Percentiles rank a stretch among this genome's conserved stretches.
Conservation (phyloP, 306 rosid genomes). For the Begonia peltatifolia region DNA sequence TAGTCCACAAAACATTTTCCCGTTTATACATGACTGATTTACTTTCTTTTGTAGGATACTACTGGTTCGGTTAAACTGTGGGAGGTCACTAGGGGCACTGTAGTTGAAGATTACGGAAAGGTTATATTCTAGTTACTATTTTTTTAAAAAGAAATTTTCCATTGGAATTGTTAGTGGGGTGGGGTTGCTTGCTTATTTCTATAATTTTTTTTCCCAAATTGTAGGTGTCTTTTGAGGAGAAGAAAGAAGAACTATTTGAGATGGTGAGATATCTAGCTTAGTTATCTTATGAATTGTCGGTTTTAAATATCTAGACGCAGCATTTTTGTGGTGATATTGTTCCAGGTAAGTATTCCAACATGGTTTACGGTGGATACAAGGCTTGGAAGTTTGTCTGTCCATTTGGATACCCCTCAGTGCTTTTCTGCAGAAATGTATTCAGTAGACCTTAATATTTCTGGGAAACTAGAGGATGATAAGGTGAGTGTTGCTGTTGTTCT, state of each 20-base stretch:
- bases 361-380: constrained; percentile 98
- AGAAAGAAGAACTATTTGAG: constrained; percentile 89
- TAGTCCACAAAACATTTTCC: too few relatives aligned
- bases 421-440: constrained; percentile 99
- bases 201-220: neutral
- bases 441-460: constrained; percentile 68
- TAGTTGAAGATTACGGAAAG: constrained; percentile 89
- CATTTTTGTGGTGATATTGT: constrained; percentile 5
- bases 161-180: neutral
- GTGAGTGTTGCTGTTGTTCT: constrained; percentile 22
- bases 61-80: constrained; percentile 91
- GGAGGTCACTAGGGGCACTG: constrained; percentile 89
- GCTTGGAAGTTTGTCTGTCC: constrained; percentile 93
- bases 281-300: too few relatives aligned
- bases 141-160: neutral
- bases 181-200: neutral
- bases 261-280: constrained; percentile 32
- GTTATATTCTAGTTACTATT: constrained; percentile 19
- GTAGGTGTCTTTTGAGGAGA: constrained; percentile 83
- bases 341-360: constrained; percentile 92
- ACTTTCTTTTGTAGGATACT: constrained; percentile 47
- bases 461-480: constrained; percentile 98
- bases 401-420: constrained; percentile 92
- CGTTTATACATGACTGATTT: neutral
- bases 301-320: too few relatives aligned